A percentile compares a stretch with the other conserved stretches of the same genome.
Conservation (phyloP, 768 basidiomycete genomes). For the Mycena belliarum region DNA sequence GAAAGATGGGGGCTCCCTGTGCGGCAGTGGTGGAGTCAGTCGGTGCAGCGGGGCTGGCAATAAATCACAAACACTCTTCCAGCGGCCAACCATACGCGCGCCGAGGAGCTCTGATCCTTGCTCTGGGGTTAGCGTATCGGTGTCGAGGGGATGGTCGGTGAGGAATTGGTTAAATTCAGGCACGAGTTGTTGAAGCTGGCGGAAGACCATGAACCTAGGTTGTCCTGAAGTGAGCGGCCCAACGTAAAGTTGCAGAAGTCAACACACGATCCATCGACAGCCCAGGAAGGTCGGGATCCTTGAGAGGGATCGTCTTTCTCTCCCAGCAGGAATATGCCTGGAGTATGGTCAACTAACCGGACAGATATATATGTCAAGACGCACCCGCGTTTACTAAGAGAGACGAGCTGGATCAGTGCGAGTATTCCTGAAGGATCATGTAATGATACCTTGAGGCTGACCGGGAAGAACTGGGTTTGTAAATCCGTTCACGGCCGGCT, state of each 20-base stretch:
- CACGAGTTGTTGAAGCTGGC: constrained; percentile 35
- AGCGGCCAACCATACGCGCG: constrained; percentile 36
- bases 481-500: constrained; percentile 23
- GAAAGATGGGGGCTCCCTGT: constrained; percentile 36
- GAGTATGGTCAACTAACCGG: too few relatives aligned
- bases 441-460: constrained; percentile 10
- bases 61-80: constrained; percentile 29
- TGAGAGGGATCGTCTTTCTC: constrained; percentile 25
- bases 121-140: constrained; percentile 16
- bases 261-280: constrained; percentile 27
- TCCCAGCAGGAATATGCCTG: constrained; percentile 26
- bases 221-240: neutral
- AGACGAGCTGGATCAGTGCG: neutral
- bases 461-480: constrained; percentile 20
- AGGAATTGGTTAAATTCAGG: constrained; percentile 33
- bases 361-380: too few relatives aligned
- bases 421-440: neutral
- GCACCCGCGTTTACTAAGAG: constrained; percentile 4
- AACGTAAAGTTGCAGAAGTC: neutral
- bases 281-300: constrained; percentile 10
- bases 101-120: constrained; percentile 31
- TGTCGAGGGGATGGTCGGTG: constrained; percentile 22
- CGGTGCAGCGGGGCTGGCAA: too few relatives aligned
- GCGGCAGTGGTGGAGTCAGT: too few relatives aligned
- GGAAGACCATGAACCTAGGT: constrained; percentile 12